Percentiles rank a stretch among this genome's conserved stretches.
These are phyloP conservation scores for Basidioascus undulatus DNA, from an alignment of 768 basidiomycete genomes.

Conservation along the genomic window DNA sequence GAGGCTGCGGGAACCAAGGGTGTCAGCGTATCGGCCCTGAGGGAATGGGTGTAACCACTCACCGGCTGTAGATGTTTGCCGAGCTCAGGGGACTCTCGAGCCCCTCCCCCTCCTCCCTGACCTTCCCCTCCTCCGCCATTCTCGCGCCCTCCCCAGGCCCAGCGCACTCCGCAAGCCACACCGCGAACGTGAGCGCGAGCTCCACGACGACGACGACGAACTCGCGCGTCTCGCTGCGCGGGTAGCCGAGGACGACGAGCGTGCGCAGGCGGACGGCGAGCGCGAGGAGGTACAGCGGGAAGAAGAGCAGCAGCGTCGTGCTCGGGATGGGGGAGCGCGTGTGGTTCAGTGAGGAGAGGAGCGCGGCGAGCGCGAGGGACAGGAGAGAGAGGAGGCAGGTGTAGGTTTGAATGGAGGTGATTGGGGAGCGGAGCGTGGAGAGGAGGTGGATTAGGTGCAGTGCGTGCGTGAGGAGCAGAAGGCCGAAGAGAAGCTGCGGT, in stretches of 20 bases:
- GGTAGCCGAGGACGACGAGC: slow-evolving; percentile 10
- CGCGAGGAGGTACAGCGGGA: slow-evolving; percentile 38
- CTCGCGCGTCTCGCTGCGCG: slow-evolving; percentile 5
- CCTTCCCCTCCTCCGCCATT: slow-evolving; percentile 16
- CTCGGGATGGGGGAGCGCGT: slow-evolving; percentile 45
- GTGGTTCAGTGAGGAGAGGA: slow-evolving; percentile 43
- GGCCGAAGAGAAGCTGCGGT: too few relatives aligned
- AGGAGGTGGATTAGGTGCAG: too few relatives aligned
- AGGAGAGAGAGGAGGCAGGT: slow-evolving; percentile 36
- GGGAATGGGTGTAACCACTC: slow-evolving; percentile 13
- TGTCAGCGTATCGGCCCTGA: background rate
- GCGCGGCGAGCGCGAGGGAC: slow-evolving; percentile 25
- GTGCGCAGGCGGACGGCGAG: slow-evolving; percentile 40
- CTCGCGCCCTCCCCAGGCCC: slow-evolving; percentile 32
- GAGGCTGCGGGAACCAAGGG: slow-evolving; percentile 14
- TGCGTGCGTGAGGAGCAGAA: too few relatives aligned
- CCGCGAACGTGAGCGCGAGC: slow-evolving; percentile 24
- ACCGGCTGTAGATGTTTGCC: slow-evolving; percentile 59
- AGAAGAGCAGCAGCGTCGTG: slow-evolving; percentile 50
- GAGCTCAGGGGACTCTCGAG: slow-evolving; percentile 44
- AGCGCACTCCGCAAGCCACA: slow-evolving; percentile 40
- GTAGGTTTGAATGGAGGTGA: too few relatives aligned
- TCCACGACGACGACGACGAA: slow-evolving; percentile 19
- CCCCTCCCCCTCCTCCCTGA: slow-evolving; percentile 12
- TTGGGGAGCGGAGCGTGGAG: too few relatives aligned